Evolutionary conservation across 495 filamentous ascomycete species (phyloP).

Genomic region (Penicillium verhagenii): DNA sequence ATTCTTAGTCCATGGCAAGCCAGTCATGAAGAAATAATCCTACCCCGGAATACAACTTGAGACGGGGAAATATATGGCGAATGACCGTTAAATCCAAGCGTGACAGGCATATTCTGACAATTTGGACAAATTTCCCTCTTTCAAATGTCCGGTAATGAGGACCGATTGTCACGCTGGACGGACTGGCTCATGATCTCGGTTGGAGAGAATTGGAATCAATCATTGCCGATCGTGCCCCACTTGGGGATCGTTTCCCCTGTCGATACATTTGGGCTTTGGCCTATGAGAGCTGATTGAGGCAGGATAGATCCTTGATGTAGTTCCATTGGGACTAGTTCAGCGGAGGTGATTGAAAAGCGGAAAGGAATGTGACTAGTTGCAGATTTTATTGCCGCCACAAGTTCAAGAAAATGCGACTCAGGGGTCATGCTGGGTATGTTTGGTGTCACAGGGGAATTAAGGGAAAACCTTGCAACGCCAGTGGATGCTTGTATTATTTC

Average conservation of each 20-base stretch:
- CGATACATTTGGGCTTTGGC: slow-evolving; percentile 3
- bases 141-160: neutral
- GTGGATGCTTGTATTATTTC: no score
- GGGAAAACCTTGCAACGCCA: neutral
- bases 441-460: slow-evolving; percentile 4
- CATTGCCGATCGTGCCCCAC: slow-evolving; percentile 26
- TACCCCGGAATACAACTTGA: slow-evolving; percentile 26
- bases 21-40: slow-evolving; percentile 2
- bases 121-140: neutral
- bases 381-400: slow-evolving; percentile 20
- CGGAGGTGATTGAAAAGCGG: slow-evolving; percentile 14
- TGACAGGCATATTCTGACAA: slow-evolving; percentile 5
- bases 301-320: slow-evolving; percentile 5
- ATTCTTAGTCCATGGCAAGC: neutral
- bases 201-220: slow-evolving; percentile 12
- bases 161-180: slow-evolving; percentile 16
- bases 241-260: slow-evolving; percentile 15
- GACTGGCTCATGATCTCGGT: slow-evolving; percentile 22
- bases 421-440: slow-evolving; percentile 15
- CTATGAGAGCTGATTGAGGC: slow-evolving; percentile 1
- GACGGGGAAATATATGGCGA: slow-evolving; percentile 20
- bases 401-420: slow-evolving; percentile 19
- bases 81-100: slow-evolving; percentile 12
- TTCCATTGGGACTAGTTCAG: slow-evolving; percentile 13
- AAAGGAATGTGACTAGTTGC: slow-evolving; percentile 28